A percentile compares a stretch with the other conserved stretches of the same genome.
Conservation (phyloP, 257 asterid species). For the Nicotiana benthamiana region DNA sequence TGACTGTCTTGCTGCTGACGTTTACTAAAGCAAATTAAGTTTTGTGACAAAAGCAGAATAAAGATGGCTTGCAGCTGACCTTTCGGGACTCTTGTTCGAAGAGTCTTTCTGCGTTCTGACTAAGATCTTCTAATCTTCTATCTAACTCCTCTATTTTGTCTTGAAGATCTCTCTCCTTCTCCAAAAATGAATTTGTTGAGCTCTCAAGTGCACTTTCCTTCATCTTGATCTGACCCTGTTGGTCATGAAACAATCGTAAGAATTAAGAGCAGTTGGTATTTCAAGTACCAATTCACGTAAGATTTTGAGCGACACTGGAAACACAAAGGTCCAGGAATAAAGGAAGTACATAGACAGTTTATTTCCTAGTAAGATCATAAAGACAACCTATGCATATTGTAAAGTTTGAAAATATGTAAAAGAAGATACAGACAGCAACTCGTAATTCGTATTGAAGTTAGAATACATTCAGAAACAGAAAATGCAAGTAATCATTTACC, state of each 20-base stretch:
- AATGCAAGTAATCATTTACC: conserved; percentile 37
- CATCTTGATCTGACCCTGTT: conserved; percentile 55
- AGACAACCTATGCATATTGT: background rate
- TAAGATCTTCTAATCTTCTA: conserved; percentile 42
- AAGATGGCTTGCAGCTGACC: conserved; percentile 29
- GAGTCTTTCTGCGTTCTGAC: conserved; percentile 26
- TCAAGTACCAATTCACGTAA: background rate
- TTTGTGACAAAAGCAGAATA: background rate
- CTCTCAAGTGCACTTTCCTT: conserved; percentile 66
- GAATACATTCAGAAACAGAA: background rate
- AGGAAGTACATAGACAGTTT: background rate
- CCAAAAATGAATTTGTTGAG: conserved; percentile 52
- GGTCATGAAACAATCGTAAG: background rate
- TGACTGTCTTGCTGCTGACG: background rate
- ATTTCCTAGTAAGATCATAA: background rate
- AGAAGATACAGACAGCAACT: background rate
- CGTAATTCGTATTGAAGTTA: background rate
- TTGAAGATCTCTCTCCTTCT: conserved; percentile 69
- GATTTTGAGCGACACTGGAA: background rate
- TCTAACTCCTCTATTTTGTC: conserved; percentile 61
- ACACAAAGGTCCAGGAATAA: background rate
- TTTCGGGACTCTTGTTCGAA: conserved; percentile 28
- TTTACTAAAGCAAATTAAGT: background rate
- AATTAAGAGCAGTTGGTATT: background rate
- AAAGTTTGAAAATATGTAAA: background rate